Evolutionary conservation across 2,329 filamentous ascomycete genomes (phyloP).

Genomic region (Talaromyces atroroseus): DNA sequence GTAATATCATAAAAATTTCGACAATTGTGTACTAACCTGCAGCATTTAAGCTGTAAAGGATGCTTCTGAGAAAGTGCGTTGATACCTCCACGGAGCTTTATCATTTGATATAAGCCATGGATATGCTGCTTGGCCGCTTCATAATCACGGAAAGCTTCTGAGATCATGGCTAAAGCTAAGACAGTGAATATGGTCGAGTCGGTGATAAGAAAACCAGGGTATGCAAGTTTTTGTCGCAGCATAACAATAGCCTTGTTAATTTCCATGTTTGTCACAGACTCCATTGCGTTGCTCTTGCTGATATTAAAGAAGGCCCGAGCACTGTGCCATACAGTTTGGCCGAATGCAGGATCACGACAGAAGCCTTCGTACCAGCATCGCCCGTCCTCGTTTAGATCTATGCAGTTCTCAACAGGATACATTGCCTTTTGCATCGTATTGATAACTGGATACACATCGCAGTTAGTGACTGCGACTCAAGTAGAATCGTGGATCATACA

Average conservation of each 20-base stretch:
- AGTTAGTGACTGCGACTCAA: not conserved
- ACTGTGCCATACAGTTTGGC: not conserved
- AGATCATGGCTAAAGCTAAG: constrained; percentile 4
- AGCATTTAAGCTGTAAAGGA: constrained; percentile 5
- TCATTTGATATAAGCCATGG: not conserved
- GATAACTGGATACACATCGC: not conserved
- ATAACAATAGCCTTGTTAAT: not conserved
- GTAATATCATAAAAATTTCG: not conserved
- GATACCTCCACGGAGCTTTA: not conserved
- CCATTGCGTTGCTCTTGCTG: not conserved
- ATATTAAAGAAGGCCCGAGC: not conserved
- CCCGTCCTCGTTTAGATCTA: not conserved
- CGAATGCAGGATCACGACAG: not conserved
- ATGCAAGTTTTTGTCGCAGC: not conserved
- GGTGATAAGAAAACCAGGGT: not conserved
- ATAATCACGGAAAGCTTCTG: not conserved
- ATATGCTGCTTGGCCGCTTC: constrained; percentile 3
- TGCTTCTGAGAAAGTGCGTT: not conserved
- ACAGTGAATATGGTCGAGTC: constrained; percentile 6
- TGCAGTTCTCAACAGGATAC: constrained; percentile 5
- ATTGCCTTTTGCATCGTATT: not conserved
- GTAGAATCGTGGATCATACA: not conserved
- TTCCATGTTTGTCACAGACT: not conserved
- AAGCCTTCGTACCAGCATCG: constrained; percentile 1
- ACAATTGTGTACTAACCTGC: not conserved